Base-by-base conservation (phyloP, 768 basidiomycete species). In the Leccinum rimulosum region DNA sequence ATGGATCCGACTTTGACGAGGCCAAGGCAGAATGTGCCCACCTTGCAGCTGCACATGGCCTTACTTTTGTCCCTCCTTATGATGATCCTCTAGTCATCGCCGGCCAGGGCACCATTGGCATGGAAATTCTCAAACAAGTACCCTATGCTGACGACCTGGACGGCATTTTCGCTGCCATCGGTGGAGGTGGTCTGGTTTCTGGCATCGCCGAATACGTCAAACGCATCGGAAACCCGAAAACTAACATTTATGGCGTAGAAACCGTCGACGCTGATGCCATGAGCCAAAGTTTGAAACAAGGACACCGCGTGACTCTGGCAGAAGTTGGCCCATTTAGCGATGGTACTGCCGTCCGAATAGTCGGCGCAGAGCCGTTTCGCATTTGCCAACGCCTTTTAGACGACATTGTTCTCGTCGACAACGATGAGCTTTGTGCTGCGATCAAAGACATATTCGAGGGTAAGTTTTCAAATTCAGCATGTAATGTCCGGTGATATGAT, bases 371-470 rank as follows among this genome's bases (percentile, higher is more conserved):
- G 71, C 87, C 93, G 0, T 97, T 98, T 76, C 83, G 96, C 59
- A 84, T 99, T 61, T 98, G 96, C 76, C 81, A 90, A 72, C 79
- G 89, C 50, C 79, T 92, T 38, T 74, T 98, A 19, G 94, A 98
- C 65, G 86, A 84, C 3, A 75, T 98, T 35, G 85, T 95, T 52
- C 84, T 88, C 68, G 92, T 89, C 31, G 85, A 91, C 69, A 98
- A 97, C 62, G 97, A 99, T 70, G 96, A 96, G 72, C 86, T 99
- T 49, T 99, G 97, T 70, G 97, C 97, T 7, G 95, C 95, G 6
- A 98, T 98, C 77, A 98, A 98, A 76, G 97, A 99, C 68, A 89
- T 98, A 31, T 99, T 98, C 68, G 95, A 98, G 78, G 96, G 96
- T 93, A 61, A 59, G 78, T 61, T 7, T 43, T 52, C 25, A 28